Conservation (phyloP, 345 rosid genomes). For the Arabidopsis arenosa region DNA sequence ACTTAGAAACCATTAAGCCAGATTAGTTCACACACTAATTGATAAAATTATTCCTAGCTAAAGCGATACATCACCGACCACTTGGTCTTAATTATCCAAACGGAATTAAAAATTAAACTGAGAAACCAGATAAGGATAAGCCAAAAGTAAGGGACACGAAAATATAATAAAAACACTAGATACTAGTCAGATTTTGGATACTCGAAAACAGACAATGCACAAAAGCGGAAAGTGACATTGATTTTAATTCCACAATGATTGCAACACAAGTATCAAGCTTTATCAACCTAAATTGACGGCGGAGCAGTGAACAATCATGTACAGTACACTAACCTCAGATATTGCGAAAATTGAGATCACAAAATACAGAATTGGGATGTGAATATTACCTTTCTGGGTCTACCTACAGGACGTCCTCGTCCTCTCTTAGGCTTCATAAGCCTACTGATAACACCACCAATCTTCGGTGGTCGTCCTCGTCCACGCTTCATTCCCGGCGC, state of each 20-base stretch:
- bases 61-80: constrained; percentile 32
- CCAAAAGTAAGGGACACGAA: constrained; percentile 7
- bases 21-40: not conserved
- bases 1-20: constrained; percentile 6
- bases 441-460: constrained; percentile 40
- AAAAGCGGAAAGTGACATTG: constrained; percentile 41
- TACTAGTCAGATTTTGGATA: constrained; percentile 12
- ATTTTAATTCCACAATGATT: constrained; percentile 31
- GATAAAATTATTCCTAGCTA: not conserved
- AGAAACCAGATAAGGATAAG: constrained; percentile 29
- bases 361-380: not conserved
- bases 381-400: constrained; percentile 67
- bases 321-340: constrained; percentile 1
- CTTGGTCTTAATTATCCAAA: constrained; percentile 24
- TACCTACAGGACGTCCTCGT: constrained; percentile 60
- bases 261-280: constrained; percentile 13
- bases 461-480: constrained; percentile 61
- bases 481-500: constrained; percentile 47
- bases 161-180: constrained; percentile 31
- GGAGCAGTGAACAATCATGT: not conserved
- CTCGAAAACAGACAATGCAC: constrained; percentile 21
- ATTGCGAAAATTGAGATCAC: not conserved
- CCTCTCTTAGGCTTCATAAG: constrained; percentile 42
- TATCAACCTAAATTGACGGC: not conserved
- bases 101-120: not conserved